Base-by-base conservation (phyloP, 257 asterid species). In the Paulownia fortunei region DNA sequence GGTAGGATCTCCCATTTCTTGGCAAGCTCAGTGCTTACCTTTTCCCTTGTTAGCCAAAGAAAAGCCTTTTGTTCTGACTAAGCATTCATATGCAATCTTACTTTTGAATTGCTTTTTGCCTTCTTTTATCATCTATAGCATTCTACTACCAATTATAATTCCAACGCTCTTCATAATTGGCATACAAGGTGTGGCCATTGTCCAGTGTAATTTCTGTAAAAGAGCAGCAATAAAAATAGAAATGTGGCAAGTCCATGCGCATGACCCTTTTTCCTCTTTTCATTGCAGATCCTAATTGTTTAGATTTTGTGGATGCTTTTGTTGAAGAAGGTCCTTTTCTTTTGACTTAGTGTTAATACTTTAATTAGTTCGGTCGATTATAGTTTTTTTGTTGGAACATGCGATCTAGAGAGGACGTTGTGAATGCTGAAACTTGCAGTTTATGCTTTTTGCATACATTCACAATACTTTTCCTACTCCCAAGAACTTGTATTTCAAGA, bases 211-310 rank as follows among this genome's bases (percentile, higher is more conserved):
- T 62, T 69, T 37, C 36, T 41, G 37, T 44, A 34, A 47, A 19
- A 37, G 42, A 49, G 79, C 79, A 39, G 78, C 63, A 18, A 72
- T 65, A 51, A 23, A 56, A 61, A 15, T 72, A 5, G 30, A 47
- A 41, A 49, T 26, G 10, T 37, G 63, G 59, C 11, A 26, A 27
- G n/a, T 30, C 55, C 39, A 42, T 49, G 74, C 59, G 41, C 44
- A n/a, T 73, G 74, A 26, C 34, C 3, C 19, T 75, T 68, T 16
- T 34, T 8, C 19, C 41, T 27, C 71, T 76, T 79, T 36, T 46
- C 18, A n/a, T 61, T 67, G 80, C 94, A 93, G 98, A 93, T 81
- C 98, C 98, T 41, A 93, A 93, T n/a, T 82, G 91, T 83, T 19
- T 93, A 93, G 77, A 86, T 93, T 30, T 59, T 88, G 46, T 93